These are phyloP conservation scores for Flagelloscypha sp. DNA, from an alignment of 768 basidiomycete genomes.

Conservation along the genomic window DNA sequence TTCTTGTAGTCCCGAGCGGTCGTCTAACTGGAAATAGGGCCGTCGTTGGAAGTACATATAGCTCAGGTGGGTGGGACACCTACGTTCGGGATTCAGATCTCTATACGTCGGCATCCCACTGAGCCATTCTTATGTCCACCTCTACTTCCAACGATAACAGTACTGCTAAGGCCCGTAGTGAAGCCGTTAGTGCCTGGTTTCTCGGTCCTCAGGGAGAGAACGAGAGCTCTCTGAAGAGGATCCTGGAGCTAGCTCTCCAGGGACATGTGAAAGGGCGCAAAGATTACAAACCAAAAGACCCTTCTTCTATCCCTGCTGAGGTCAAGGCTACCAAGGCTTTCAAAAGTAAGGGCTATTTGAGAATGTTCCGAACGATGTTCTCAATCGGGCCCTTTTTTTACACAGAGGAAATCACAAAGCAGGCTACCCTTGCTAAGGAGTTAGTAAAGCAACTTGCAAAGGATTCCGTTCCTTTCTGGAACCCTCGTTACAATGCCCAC, in stretches of 20 bases:
- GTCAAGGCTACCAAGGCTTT: conserved; percentile 10
- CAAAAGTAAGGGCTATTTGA: neutral
- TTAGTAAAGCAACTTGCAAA: conserved; percentile 17
- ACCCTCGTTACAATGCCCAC: conserved; percentile 32
- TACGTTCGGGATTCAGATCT: too few species aligned
- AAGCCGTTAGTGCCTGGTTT: conserved; percentile 28
- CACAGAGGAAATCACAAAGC: conserved; percentile 13
- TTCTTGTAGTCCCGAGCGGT: too few species aligned
- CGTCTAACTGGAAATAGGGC: too few species aligned
- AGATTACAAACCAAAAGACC: conserved; percentile 23
- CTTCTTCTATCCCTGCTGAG: conserved; percentile 16
- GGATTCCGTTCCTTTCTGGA: conserved; percentile 30
- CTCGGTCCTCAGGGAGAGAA: conserved; percentile 33
- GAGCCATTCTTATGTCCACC: too few species aligned
- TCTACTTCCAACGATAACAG: too few species aligned
- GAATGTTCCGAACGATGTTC: conserved; percentile 5
- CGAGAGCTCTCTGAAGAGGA: conserved; percentile 16
- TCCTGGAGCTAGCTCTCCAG: conserved; percentile 19
- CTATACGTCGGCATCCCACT: too few species aligned
- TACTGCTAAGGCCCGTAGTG: too few species aligned
- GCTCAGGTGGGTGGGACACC: too few species aligned
- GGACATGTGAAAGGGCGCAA: conserved; percentile 15
- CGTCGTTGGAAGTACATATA: too few species aligned
- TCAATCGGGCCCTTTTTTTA: too few species aligned
- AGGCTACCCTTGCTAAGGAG: conserved; percentile 11